phyloP scores from a whole-genome alignment of 2,329 filamentous ascomycete genomes.

The Emmonsia crescens region DNA sequence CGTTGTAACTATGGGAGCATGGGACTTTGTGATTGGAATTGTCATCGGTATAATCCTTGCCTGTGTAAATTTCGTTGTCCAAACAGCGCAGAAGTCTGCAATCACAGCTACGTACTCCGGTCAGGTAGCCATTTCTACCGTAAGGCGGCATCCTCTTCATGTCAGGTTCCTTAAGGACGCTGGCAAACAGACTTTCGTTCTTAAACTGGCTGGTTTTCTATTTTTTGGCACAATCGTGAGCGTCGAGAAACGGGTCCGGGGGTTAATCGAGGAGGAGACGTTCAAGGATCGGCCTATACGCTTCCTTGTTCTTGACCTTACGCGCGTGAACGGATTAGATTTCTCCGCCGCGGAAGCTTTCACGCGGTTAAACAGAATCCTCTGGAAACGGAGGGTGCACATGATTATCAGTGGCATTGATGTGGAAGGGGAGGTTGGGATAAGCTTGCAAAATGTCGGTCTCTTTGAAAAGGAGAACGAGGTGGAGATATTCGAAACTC shows the following conservation, averaged over 20 bases:
- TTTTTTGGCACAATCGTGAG: conserved; percentile 98
- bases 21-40: conserved; percentile 94
- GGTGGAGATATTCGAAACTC: conserved; percentile 71
- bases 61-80: conserved; percentile 81
- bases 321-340: conserved; percentile 82
- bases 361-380: conserved; percentile 75
- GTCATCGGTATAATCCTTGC: conserved; percentile 84
- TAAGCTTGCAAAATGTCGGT: conserved; percentile 71
- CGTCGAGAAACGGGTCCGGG: conserved; percentile 79
- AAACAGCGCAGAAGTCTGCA: conserved; percentile 80
- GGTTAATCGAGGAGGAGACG: conserved; percentile 68
- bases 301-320: conserved; percentile 80
- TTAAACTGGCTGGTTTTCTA: conserved; percentile 88
- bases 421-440: conserved; percentile 62
- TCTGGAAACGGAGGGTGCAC: conserved; percentile 65
- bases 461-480: conserved; percentile 62
- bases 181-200: conserved; percentile 76
- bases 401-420: conserved; percentile 77
- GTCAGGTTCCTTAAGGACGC: conserved; percentile 76
- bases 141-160: conserved; percentile 80
- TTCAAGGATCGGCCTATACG: conserved; percentile 72
- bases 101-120: conserved; percentile 86
- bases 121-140: conserved; percentile 80
- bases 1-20: conserved; percentile 88
- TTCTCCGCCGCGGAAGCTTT: conserved; percentile 96